Base-by-base conservation (phyloP, 352 stramenopile genomes). In the Phytophthora citricola region DNA sequence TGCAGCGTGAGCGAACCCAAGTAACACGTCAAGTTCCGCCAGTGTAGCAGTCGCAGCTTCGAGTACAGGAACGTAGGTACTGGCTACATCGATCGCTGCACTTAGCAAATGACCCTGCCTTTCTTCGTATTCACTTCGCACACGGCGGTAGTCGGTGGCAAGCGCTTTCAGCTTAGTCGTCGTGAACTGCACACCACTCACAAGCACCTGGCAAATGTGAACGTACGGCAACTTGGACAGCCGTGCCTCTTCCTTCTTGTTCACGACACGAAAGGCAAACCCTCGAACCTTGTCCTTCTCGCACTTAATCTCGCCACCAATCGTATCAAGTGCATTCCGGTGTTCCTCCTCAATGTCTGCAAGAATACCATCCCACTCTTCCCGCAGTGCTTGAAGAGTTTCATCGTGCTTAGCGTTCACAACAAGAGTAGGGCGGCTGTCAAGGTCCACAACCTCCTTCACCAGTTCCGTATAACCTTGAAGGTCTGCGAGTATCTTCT, bases 131-230 rank as follows among this genome's bases (percentile, higher is more conserved):
- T 98, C 91, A 1, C 52, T 51, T 9, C 90, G 80, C 15, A 98
- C 71, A 53, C 94, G 82, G 39, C 90, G 85, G 64, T 98, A 96
- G 10, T 94, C 86, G 0, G 78, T 71, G 0, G 89, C 93, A 0
- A 99, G 75, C 22, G 89, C 75, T 59, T 95, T 92, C 20, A 99
- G 79, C 57, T 89, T 91, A 9, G 82, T 91, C 11, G 96, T 99
- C 15, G 94, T 99, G 73, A 99, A 99, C 71, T 99, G 98, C 27
- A 99, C 92, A 11, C 98, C 97, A 71, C 98, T 99, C 51, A 98
- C 97, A 12, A 99, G 85, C 29, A 99, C 91, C 51, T 97, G 88
- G 58, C 98, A 94, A 34, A 98, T 95, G 62, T 97, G 90, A 17
- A 98, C 88, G 43, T 94, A 81, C 1, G 77, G 76, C 2, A 96